Evolutionary conservation across 2,329 filamentous ascomycete genomes (phyloP).

Genomic region (Diaporthe amygdali): DNA sequence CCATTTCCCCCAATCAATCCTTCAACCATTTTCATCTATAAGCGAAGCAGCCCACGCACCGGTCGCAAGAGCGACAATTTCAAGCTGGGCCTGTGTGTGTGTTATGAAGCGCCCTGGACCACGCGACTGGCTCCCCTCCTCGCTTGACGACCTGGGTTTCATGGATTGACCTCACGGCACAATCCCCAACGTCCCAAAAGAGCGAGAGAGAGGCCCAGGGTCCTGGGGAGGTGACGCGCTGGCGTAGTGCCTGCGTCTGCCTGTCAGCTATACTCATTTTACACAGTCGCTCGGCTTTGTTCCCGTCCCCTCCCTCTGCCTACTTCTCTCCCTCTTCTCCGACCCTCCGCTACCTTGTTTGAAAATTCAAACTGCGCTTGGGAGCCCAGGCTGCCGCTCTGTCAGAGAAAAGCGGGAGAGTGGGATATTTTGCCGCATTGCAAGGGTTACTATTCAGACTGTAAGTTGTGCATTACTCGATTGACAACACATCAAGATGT

Average conservation of each 20-base stretch:
- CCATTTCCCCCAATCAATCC: too few relatives aligned
- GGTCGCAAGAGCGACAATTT: too few relatives aligned
- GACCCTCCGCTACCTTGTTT: neutral
- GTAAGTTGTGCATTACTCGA: too few relatives aligned
- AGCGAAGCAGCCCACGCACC: too few relatives aligned
- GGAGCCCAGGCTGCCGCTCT: neutral
- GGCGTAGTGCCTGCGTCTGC: constrained; percentile 2
- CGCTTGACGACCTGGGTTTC: neutral
- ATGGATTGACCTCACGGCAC: too few relatives aligned
- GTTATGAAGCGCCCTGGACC: constrained; percentile 1
- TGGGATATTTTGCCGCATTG: neutral
- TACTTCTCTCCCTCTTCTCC: neutral
- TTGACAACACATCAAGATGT: too few relatives aligned
- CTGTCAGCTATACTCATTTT: constrained; percentile 1
- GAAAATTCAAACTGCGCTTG: neutral
- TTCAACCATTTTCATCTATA: too few relatives aligned
- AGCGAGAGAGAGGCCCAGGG: neutral
- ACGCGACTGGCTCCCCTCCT: neutral
- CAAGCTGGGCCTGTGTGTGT: too few relatives aligned
- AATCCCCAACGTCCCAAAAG: too few relatives aligned
- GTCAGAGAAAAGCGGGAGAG: neutral
- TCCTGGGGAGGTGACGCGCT: constrained; percentile 1
- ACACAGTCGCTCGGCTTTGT: neutral
- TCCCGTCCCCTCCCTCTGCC: neutral
- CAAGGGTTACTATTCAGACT: neutral